Evolutionary conservation across 306 rosid species (phyloP), one percentile per base, ranked within the genome.

Genomic region (Quillaja saponaria): DNA sequence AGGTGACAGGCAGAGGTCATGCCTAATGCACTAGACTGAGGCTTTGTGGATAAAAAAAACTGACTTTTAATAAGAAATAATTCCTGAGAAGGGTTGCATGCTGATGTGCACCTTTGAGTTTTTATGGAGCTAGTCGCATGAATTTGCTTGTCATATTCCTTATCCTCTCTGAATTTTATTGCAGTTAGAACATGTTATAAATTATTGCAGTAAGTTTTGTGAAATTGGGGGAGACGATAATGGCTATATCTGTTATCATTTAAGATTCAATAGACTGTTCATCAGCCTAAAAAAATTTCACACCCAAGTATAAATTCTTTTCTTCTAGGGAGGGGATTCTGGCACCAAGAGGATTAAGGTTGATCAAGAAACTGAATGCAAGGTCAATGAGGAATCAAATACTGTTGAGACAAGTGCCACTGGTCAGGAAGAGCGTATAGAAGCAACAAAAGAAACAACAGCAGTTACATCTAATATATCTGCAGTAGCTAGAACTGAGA

Each of bases 301-400:
- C 28, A 42, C 6, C 16, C 1, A 47, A 25, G 20, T 25, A 25
- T 44, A 33, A 7, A 6, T 19, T n/a, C n/a, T 65, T 71, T 42
- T 52, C 21, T 59, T 60, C n/a, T 33, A 90, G 97, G 86, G 95
- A 45, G 82, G 75, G 13, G 91, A 87, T 81, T 78, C 75, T 56
- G 64, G 44, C 67, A 53, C 68, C 2, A 90, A 87, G 67, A 83
- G 92, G 60, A 81, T 80, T 17, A 90, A 82, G 77, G 46, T 80
- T 73, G 91, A 90, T 65, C 83, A 75, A 58, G 87, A 82, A 69
- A 58, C 73, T 13, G 85, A 74, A 58, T 70, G 31, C 33, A 74
- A 60, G 63, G 82, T 59, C 14, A 63, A 49, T 58, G 71, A 17
- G 15, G 76, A 64, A 60, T 59, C 61, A 37, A 66, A 60, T 68